Base-by-base conservation (phyloP, 2,329 filamentous ascomycete genomes). In the Alternaria postmessia region DNA sequence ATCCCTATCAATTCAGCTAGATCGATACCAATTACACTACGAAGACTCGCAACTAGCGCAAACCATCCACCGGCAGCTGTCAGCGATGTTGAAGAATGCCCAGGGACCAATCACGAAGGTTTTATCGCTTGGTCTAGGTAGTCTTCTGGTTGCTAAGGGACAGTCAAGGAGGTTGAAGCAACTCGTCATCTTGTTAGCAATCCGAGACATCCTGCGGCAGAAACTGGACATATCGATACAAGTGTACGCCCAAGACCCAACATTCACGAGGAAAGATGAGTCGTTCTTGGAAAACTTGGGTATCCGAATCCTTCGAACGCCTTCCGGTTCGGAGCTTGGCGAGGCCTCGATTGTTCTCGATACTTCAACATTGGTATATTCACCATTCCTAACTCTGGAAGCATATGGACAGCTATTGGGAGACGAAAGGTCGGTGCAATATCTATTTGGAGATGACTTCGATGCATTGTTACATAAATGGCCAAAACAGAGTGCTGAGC, bases 191-290 rank as follows among this genome's bases (percentile, higher is more conserved):
- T 57, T 42, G 11, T 42, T 42, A n/a, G 9, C 74, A 9, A 58
- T 75, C 9, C 66, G 58, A 2, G 61, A 68, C 12, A 47, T 47
- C 7, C 51, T 69, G 28, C 51, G 51, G 28, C n/a, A 51, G 44
- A 26, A 22, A 3, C 34, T 36, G 8, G 49, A 51, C 11, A 24
- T 51, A 9, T 16, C 47, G 3, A 57, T 71, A 24, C 53, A 69
- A 26, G 41, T 75, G 1, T 75, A 72, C 28, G 73, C 74, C 6
- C 74, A 75, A 59, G 74, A 76, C 30, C 74, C 74, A 11, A 63
- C 64, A 4, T 76, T 75, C 57, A 70, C 74, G n/a, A 66, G 67
- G 22, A 51, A 42, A 1, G 74, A 75, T 51, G 68, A 76, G 47
- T 39, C 64, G 8, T 67, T 75, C 20, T 65, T 75, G 12, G 43